Percentiles rank a stretch among this genome's conserved stretches.
Evolutionary conservation across 352 stramenopile species (phyloP).

Genomic region (Hyaloperonospora brassicae): DNA sequence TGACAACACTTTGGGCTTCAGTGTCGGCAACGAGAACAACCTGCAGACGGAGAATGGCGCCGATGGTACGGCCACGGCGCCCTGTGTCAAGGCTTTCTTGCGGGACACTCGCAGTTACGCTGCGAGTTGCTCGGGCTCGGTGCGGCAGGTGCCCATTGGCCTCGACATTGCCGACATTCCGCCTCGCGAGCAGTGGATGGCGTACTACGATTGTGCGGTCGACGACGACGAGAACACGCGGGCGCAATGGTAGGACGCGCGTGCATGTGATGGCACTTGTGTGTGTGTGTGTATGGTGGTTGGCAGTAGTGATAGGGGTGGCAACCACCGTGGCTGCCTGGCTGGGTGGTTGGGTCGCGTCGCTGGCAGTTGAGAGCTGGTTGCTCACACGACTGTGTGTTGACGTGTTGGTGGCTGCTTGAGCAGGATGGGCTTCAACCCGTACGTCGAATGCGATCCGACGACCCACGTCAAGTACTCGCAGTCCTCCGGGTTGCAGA

Average conservation of each 20-base stretch:
- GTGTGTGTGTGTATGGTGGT: too few relatives aligned
- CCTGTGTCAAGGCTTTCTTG: constrained; percentile 55
- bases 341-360: constrained; percentile 32
- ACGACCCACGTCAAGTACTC: too few relatives aligned
- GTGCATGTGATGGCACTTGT: too few relatives aligned
- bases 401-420: not conserved
- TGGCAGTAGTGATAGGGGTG: not conserved
- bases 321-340: constrained; percentile 38
- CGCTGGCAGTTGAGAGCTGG: not conserved
- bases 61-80: constrained; percentile 24
- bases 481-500: too few relatives aligned
- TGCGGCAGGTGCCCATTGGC: constrained; percentile 64
- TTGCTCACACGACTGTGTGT: not conserved
- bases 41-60: too few relatives aligned
- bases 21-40: constrained; percentile 53
- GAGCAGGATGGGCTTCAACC: constrained; percentile 44
- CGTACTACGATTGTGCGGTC: constrained; percentile 49
- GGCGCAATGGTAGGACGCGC: constrained; percentile 34
- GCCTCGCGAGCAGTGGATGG: constrained; percentile 43
- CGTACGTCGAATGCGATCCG: constrained; percentile 47
- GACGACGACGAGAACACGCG: constrained; percentile 45
- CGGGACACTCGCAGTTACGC: constrained; percentile 30
- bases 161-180: constrained; percentile 55
- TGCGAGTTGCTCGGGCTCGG: constrained; percentile 21
- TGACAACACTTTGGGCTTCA: constrained; percentile 50